Base-by-base conservation (phyloP, 2,329 filamentous ascomycete genomes). In the Ophiostoma novo-ulmi region DNA sequence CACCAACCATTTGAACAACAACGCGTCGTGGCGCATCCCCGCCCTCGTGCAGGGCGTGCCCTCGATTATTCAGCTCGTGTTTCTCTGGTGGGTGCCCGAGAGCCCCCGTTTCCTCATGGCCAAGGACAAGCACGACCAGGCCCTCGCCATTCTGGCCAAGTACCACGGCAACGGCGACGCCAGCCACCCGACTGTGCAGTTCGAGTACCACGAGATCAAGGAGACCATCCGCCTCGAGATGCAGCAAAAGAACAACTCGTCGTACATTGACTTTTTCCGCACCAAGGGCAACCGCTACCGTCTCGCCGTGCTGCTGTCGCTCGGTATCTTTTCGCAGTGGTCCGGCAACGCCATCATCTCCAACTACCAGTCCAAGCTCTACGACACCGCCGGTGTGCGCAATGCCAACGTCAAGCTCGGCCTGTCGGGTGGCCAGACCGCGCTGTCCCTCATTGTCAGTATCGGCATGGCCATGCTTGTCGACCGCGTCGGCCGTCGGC, bases 1-100 rank as follows among this genome's bases (percentile, higher is more conserved):
- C 64, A 81, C 80, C 22, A 81, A 76, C 67, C 31, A 64, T 22
- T 52, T 77, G 73, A 80, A 81, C 14, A 75, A 72, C 3, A 68
- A 76, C 3, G 73, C 76, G 68, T 71, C 76, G 13, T 74, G 76
- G 70, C 76, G 78, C 3, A 77, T 80, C 44, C 78, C 85, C 0
- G 83, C 88, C 71, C 69, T 81, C 2, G 76, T 85, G 3, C 83
- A 85, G 73, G 70, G 76, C 70, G 72, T 68, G 22, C 71, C 71
- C 1, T 72, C 73, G 2, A 17, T 75, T 3, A 22, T 71, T 7
- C 72, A 73, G 69, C 58, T 72, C 26, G 38, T 39, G n/a, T 68
- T 73, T 17, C 55, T 72, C 8, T 72, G 41, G n/a, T 70, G 72
- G 44, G 67, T 73, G 44, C 73, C 73, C 48, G 71, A 73, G 65